Base-by-base conservation (phyloP, 2,329 filamentous ascomycete genomes). In the Anisogramma anomala region DNA sequence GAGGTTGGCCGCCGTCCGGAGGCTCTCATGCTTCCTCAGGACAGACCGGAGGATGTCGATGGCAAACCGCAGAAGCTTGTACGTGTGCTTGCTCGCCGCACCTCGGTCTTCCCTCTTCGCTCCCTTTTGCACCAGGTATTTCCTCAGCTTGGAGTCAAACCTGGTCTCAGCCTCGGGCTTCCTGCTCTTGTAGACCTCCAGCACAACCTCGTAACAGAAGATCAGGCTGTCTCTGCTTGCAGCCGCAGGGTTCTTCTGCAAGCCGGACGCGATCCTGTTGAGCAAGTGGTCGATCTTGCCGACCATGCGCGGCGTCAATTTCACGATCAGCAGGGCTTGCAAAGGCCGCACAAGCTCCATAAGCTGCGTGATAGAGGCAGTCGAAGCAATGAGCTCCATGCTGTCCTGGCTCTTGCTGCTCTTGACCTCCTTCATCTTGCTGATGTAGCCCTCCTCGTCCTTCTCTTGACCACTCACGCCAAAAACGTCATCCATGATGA, bases 401-500 rank as follows among this genome's bases (percentile, higher is more conserved):
- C 91, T 94, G 56, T 98, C 93, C 54, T 88, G 94, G 57, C 88
- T 95, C 68, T 96, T 98, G 68, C 84, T 95, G 60, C 84, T 91
- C 67, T 94, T 96, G 42, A 98, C 82, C 63, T 98, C 91, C 61
- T 93, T 94, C 81, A 93, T 95, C 60, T 89, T 84, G 57, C 79
- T 94, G 42, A 82, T 81, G 58, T 98, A 98, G 39, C 88, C 91
- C 52, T 95, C 87, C 0, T 89, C 89, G 53, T 98, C 91, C 61
- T 98, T 98, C 56, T 98, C 89, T 62, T 94, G 84, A 2, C 91
- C 91, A 25, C 83, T 82, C 5, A 79, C 77, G 22, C 93, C 93
- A 55, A 98, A 98, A 10, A 93, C 91, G 56, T 98, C 93, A 54
- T 98, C 91, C 84, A 98, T 91, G 49, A 96, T 81, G 32, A 98